Percentiles rank a stretch among this genome's conserved stretches.
Conservation (phyloP, 306 rosid genomes). For the Prunus mira region DNA sequence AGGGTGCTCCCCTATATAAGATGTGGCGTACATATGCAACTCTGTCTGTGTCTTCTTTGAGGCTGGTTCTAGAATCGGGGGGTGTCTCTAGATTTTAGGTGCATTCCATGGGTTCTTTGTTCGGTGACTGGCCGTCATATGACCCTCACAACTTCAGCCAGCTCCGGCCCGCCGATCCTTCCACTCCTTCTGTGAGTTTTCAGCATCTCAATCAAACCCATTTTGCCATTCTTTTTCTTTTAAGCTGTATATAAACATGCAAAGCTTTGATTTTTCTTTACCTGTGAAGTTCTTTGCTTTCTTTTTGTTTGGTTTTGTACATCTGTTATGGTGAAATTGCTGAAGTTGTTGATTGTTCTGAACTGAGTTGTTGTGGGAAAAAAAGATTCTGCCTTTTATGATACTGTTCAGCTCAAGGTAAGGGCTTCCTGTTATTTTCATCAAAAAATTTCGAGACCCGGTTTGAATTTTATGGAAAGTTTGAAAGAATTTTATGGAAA, state of each 20-base stretch:
- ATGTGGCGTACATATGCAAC: neutral
- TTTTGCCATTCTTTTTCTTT: conserved; percentile 12
- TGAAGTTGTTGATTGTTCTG: conserved; percentile 20
- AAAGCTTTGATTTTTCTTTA: conserved; percentile 11
- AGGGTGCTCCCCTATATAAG: neutral
- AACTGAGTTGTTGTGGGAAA: neutral
- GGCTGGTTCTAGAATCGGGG: conserved; percentile 9
- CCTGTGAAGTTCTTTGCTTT: neutral
- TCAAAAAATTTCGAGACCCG: neutral
- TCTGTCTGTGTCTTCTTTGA: neutral
- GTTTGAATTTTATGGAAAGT: neutral
- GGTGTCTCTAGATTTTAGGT: conserved; percentile 15
- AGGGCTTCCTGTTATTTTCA: conserved; percentile 14
- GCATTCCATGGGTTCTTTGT: conserved; percentile 67
- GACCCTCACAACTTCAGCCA: conserved; percentile 97
- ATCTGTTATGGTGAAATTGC: neutral
- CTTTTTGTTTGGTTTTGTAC: neutral
- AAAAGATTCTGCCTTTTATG: neutral
- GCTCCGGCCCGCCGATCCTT: conserved; percentile 85
- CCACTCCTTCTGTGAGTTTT: conserved; percentile 74
- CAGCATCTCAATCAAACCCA: conserved; percentile 3
- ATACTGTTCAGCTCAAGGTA: neutral
- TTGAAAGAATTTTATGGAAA: neutral
- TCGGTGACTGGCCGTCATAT: conserved; percentile 84
- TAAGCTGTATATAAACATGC: conserved; percentile 1